These are phyloP conservation scores for Penicillium parvum DNA, from an alignment of 495 filamentous ascomycete species.

Conservation along the genomic window DNA sequence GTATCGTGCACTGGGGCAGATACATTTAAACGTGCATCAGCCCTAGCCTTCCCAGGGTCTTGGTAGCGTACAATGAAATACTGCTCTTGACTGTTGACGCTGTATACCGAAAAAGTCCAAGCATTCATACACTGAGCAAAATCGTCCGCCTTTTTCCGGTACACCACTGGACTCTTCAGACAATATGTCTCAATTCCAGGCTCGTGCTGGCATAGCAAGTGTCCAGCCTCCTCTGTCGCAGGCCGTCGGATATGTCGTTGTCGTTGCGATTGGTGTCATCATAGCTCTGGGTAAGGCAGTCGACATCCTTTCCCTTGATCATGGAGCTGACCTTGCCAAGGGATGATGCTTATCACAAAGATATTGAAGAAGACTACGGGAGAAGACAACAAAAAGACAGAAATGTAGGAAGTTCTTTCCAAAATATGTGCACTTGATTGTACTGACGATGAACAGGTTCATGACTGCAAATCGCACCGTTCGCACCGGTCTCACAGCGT, in stretches of 20 bases:
- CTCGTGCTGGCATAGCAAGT: conserved; percentile 16
- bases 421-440: background rate
- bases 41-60: background rate
- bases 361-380: conserved; percentile 33
- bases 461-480: conserved; percentile 40
- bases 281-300: conserved; percentile 24
- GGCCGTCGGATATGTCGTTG: conserved; percentile 35
- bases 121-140: no score
- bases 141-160: background rate
- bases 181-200: conserved; percentile 14
- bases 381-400: conserved; percentile 40
- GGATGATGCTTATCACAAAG: conserved; percentile 34
- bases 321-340: no score
- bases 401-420: conserved; percentile 24
- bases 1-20: background rate
- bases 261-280: conserved; percentile 29
- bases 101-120: no score
- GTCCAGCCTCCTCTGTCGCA: conserved; percentile 34
- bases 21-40: conserved; percentile 5
- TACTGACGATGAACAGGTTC: conserved; percentile 26
- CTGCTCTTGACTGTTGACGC: no score
- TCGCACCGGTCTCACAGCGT: conserved; percentile 35
- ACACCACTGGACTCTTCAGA: background rate
- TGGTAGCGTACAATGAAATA: background rate
- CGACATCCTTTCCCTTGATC: background rate